These are phyloP conservation scores for Trametes gibbosa DNA, from an alignment of 768 basidiomycete species.

Conservation along the genomic window DNA sequence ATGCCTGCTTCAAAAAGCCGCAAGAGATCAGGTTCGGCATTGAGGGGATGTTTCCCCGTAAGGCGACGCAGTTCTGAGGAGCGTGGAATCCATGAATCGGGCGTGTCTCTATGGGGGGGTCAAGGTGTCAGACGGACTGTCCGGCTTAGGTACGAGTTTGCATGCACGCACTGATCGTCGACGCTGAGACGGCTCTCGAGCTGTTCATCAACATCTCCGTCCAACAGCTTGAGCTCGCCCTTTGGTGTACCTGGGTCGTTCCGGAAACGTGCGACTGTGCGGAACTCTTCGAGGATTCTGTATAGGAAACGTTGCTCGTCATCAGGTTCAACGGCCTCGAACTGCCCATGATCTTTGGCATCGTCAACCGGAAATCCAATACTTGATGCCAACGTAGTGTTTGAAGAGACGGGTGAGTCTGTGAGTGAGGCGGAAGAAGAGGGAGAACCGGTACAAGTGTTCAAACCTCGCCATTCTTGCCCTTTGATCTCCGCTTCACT, in stretches of 20 bases:
- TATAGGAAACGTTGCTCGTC: not conserved
- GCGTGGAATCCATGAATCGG: slow-evolving; percentile 25
- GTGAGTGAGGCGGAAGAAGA: not conserved
- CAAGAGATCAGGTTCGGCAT: slow-evolving; percentile 19
- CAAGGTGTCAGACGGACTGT: not conserved
- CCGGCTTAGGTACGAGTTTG: too few relatives aligned
- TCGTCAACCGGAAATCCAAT: not conserved
- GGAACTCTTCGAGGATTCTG: slow-evolving; percentile 15
- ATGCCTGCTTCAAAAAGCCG: slow-evolving; percentile 20
- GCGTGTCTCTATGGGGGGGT: slow-evolving; percentile 11
- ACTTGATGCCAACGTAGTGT: not conserved
- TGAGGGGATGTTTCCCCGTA: slow-evolving; percentile 22
- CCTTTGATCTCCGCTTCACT: slow-evolving; percentile 14
- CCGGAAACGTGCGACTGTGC: not conserved
- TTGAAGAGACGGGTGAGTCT: not conserved
- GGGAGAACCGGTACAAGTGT: not conserved
- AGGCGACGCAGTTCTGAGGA: slow-evolving; percentile 16
- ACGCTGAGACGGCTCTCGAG: slow-evolving; percentile 18
- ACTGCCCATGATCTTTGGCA: not conserved
- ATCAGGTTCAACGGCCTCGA: not conserved
- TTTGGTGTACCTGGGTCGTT: slow-evolving; percentile 15
- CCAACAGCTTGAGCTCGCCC: slow-evolving; percentile 14
- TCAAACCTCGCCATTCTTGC: slow-evolving; percentile 16
- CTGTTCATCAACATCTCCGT: slow-evolving; percentile 16
- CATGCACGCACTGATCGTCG: slow-evolving; percentile 27